phyloP scores from a whole-genome alignment of 2,329 filamentous ascomycete species.

The Xylariaceae sp. region DNA sequence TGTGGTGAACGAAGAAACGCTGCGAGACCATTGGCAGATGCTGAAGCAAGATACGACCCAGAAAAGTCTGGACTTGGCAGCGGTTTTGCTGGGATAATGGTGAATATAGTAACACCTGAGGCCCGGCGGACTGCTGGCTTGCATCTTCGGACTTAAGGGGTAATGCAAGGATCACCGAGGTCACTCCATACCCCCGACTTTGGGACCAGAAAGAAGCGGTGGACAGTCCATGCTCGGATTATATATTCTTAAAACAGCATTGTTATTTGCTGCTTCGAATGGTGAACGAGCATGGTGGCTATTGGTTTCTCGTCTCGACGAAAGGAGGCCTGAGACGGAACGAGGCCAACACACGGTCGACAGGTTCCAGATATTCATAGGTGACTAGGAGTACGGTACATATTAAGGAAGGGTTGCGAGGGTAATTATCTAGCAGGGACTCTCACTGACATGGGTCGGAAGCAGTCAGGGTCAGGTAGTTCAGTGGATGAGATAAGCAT shows the following conservation, averaged over 20 bases:
- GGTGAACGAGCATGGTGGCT: neutral
- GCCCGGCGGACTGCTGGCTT: slow-evolving; percentile 16
- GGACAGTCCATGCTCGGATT: neutral
- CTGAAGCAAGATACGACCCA: slow-evolving; percentile 37
- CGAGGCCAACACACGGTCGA: neutral
- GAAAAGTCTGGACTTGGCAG: neutral
- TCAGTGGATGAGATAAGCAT: neutral
- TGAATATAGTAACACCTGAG: slow-evolving; percentile 24
- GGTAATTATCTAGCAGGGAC: neutral
- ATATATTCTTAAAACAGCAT: neutral
- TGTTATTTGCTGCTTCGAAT: neutral
- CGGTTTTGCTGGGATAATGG: slow-evolving; percentile 10
- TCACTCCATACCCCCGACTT: neutral
- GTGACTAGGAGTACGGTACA: neutral
- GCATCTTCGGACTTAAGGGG: neutral
- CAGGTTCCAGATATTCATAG: neutral
- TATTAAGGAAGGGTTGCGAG: neutral
- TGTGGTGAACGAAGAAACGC: slow-evolving; percentile 53
- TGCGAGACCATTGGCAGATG: slow-evolving; percentile 62
- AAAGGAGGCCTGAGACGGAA: neutral
- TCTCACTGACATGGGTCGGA: neutral
- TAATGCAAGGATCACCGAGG: neutral
- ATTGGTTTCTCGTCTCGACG: too few relatives aligned
- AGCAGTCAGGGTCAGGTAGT: neutral
- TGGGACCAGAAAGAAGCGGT: neutral